Conservation (phyloP, 169 alveolate species). For the Eimeria necatrix region DNA sequence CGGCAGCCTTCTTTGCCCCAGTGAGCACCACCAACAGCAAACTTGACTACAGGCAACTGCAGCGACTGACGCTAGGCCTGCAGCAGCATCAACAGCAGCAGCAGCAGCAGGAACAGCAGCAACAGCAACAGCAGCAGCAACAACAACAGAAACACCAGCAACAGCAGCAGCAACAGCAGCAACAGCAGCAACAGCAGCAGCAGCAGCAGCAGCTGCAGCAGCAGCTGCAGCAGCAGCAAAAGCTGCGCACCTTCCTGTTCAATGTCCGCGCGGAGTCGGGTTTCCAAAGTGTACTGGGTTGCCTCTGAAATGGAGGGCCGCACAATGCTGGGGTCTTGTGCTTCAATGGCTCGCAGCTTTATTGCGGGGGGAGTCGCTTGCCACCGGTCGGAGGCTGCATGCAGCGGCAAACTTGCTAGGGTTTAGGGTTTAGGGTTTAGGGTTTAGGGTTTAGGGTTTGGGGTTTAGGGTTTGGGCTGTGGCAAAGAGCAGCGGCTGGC, state of each 20-base stretch:
- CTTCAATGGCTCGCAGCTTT: conserved; percentile 59
- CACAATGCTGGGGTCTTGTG: conserved; percentile 20
- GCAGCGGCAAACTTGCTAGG: not conserved
- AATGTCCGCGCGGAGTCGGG: not conserved
- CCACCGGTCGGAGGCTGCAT: conserved; percentile 72
- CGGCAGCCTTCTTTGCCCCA: too few species aligned
- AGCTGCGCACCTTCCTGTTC: conserved; percentile 7
- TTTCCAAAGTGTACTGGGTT: not conserved
- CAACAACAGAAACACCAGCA: not conserved
- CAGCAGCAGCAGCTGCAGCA: conserved; percentile 12
- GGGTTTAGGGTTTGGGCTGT: too few species aligned
- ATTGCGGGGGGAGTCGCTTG: conserved; percentile 44
- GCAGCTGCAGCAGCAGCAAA: not conserved
- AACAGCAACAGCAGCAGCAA: not conserved
- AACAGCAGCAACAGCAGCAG: not conserved
- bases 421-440: too few species aligned
- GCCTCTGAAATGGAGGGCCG: conserved; percentile 53
- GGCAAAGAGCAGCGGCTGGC: not conserved
- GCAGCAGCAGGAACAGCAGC: not conserved
- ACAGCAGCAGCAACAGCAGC: not conserved
- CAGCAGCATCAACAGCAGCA: too few species aligned
- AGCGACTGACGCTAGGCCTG: too few species aligned
- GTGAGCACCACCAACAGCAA: too few species aligned
- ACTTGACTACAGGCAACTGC: too few species aligned
- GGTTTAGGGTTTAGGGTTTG: too few species aligned